Evolutionary conservation across 306 rosid species (phyloP).

Genomic region (Luffa aegyptiaca): DNA sequence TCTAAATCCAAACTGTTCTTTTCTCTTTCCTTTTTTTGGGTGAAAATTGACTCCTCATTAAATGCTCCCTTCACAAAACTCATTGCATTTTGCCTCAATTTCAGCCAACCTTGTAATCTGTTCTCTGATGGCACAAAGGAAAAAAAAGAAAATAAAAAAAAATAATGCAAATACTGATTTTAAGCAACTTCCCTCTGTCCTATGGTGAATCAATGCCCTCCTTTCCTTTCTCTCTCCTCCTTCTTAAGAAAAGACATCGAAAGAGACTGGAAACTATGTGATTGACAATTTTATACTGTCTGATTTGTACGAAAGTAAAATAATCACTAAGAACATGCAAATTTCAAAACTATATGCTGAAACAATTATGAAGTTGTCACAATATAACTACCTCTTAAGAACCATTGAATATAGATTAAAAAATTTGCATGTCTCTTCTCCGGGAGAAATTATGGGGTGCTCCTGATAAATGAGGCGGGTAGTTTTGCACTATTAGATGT

Average conservation of each 20-base stretch:
- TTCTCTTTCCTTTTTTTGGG: background rate
- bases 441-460: too few relatives aligned
- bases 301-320: too few relatives aligned
- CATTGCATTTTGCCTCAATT: constrained; percentile 5
- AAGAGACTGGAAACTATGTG: too few relatives aligned
- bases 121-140: background rate
- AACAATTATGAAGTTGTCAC: too few relatives aligned
- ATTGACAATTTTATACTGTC: too few relatives aligned
- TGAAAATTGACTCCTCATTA: background rate
- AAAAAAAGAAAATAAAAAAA: background rate
- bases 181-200: background rate
- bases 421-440: too few relatives aligned
- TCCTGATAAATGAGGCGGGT: too few relatives aligned
- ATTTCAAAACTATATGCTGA: too few relatives aligned
- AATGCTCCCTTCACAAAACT: constrained; percentile 3
- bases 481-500: too few relatives aligned
- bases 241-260: background rate
- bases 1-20: background rate
- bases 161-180: background rate
- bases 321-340: too few relatives aligned
- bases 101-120: constrained; percentile 9
- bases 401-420: too few relatives aligned
- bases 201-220: background rate
- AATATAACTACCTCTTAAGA: too few relatives aligned
- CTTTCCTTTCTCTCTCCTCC: background rate